These are phyloP conservation scores for Begonia masoniana DNA, from an alignment of 306 rosid genomes.

Conservation along the genomic window DNA sequence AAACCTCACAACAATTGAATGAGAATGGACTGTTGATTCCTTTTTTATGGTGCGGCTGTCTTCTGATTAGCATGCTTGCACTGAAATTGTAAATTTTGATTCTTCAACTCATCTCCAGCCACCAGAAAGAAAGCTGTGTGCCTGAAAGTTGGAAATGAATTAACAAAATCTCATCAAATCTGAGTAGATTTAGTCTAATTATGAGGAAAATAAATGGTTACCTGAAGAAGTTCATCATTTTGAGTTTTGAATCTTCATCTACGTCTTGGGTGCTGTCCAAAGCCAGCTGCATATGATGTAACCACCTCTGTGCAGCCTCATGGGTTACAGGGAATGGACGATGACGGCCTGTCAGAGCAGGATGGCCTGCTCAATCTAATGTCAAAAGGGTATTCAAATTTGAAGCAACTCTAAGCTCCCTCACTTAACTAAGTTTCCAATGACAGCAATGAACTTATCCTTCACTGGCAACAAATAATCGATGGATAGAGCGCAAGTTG, in stretches of 20 bases:
- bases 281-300: conserved; percentile 76
- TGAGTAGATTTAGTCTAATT: not conserved
- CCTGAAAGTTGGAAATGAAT: conserved; percentile 22
- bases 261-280: conserved; percentile 41
- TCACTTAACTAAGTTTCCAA: not conserved
- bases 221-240: conserved; percentile 66
- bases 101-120: conserved; percentile 62
- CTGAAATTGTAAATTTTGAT: conserved; percentile 28
- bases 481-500: too few relatives aligned
- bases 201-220: conserved; percentile 7
- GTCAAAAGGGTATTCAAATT: not conserved
- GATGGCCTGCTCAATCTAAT: conserved; percentile 51
- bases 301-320: conserved; percentile 74
- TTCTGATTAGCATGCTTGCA: conserved; percentile 37
- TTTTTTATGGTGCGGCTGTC: conserved; percentile 2
- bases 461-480: too few relatives aligned
- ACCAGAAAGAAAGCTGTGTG: conserved; percentile 86
- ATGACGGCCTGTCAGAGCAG: conserved; percentile 78
- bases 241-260: conserved; percentile 58
- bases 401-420: not conserved
- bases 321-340: conserved; percentile 68
- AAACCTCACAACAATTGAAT: not conserved
- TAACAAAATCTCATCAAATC: not conserved
- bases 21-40: not conserved
- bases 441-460: not conserved